Base-by-base conservation (phyloP, 2,329 filamentous ascomycete genomes). In the Diaporthe sp. region DNA sequence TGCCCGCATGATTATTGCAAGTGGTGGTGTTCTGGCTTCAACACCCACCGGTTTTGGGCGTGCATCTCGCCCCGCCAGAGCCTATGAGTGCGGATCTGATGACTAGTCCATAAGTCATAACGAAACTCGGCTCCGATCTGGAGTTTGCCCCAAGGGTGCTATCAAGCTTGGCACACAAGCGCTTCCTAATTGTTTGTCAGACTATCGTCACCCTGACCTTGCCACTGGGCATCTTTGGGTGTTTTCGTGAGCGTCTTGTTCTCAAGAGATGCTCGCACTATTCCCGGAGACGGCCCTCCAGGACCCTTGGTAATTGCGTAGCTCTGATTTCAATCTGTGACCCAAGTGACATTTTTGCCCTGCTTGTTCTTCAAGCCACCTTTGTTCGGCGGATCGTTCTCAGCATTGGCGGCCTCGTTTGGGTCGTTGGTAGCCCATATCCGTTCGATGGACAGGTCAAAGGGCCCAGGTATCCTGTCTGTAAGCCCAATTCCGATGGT, bases 401-500 rank as follows among this genome's bases (percentile, higher is more conserved):
- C 77, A 15, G 77, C 77, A 30, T 77, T 79, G 47, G 83, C 82
- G 8, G 79, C 84, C 75, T 86, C 85, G 47, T 75, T 75, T 47
- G 81, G 79, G 66, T 90, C 86, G 81, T 98, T 98, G 0, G 96
- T 98, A 0, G 96, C 96, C 95, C 96, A 99, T 25, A 98, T 91
- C 76, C 91, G 90, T 80, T 96, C 93, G 71, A 99, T 92, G 76
- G 91, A 93, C 52, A 99, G 86, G 83, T 97, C 94, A 84, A 96
- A 99, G 0, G 95, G 94, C 0, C 96, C 97, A 9, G 95, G 93
- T 50, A 97, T 89, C 22, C 97, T 90, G 83, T 99, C 97, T 71
- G 95, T 98, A 80, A 98, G 84, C 7, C 95, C 95, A 74, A 98
- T 92, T 1, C 97, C 97, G 28, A 99, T 87, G 38, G 92, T 97